phyloP scores from a whole-genome alignment of 129 eudicot genomes.

The Silybum marianum region DNA sequence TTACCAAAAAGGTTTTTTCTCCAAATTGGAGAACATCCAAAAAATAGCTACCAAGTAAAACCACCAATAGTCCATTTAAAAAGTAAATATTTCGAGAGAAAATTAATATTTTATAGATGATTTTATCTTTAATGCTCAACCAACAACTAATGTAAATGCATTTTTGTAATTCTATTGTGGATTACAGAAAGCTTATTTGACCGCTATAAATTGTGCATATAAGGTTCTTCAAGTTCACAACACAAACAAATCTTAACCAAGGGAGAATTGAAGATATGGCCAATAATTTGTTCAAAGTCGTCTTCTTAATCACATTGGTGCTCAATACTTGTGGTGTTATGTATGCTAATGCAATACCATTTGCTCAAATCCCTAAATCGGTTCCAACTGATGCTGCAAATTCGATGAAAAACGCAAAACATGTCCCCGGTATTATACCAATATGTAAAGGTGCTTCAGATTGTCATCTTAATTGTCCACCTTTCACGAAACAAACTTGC shows the following conservation, averaged over 20 bases:
- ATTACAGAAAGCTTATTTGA: too few relatives aligned
- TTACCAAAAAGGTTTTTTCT: too few relatives aligned
- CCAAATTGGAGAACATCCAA: too few relatives aligned
- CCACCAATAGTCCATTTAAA: too few relatives aligned
- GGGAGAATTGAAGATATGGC: constrained; percentile 11
- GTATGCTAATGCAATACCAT: constrained; percentile 9
- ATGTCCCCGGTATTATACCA: not conserved
- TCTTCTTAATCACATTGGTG: constrained; percentile 26
- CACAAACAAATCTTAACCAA: not conserved
- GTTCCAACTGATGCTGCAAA: not conserved
- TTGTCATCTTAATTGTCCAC: not conserved
- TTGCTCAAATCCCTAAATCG: not conserved
- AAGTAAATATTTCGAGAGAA: too few relatives aligned
- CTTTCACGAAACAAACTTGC: not conserved
- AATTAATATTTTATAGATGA: too few relatives aligned
- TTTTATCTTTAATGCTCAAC: too few relatives aligned
- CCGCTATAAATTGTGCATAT: not conserved
- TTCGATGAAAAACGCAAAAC: not conserved
- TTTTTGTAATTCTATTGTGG: too few relatives aligned
- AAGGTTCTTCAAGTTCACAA: not conserved
- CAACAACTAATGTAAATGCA: too few relatives aligned
- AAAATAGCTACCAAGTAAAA: too few relatives aligned
- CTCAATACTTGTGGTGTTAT: constrained; percentile 18
- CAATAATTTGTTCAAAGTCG: constrained; percentile 8
- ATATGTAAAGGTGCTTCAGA: not conserved